phyloP scores from a whole-genome alignment of 1,284 basidiomycete species.

The Trametes polyzona region DNA sequence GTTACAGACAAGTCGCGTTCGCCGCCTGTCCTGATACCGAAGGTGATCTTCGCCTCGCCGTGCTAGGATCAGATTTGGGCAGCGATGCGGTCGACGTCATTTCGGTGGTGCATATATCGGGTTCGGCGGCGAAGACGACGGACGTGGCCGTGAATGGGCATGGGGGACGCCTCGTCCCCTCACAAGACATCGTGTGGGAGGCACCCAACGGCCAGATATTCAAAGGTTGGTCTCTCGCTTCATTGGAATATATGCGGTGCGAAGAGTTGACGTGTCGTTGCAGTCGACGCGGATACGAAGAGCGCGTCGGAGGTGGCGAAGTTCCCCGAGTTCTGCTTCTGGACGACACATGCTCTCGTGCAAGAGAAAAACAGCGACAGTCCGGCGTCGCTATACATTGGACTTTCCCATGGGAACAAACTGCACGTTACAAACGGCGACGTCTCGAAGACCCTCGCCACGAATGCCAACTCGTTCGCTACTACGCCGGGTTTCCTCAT shows the following conservation, averaged over 20 bases:
- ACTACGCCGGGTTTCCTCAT: conserved; percentile 84
- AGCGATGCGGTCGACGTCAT: conserved; percentile 25
- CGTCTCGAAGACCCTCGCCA: conserved; percentile 45
- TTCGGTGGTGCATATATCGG: conserved; percentile 17
- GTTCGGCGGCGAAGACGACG: conserved; percentile 7
- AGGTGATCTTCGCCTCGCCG: conserved; percentile 17
- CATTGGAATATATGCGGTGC: not conserved
- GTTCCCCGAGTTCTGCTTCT: conserved; percentile 67
- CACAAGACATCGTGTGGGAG: conserved; percentile 50
- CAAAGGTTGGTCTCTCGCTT: conserved; percentile 44
- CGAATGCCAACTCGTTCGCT: conserved; percentile 80
- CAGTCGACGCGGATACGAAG: conserved; percentile 35
- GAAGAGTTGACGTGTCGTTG: not conserved
- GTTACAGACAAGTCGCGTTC: conserved; percentile 29
- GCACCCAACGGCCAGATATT: conserved; percentile 53
- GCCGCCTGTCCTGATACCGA: not conserved
- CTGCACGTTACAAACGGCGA: conserved; percentile 49
- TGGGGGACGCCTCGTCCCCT: conserved; percentile 50
- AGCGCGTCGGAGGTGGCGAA: conserved; percentile 38
- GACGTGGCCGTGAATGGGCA: conserved; percentile 34
- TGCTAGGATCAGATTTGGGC: conserved; percentile 20
- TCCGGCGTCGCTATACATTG: conserved; percentile 53
- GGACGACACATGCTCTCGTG: conserved; percentile 27
- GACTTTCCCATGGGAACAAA: conserved; percentile 68
- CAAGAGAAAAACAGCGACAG: conserved; percentile 15